A percentile compares a stretch with the other conserved stretches of the same genome.
Evolutionary conservation across 2,329 filamentous ascomycete species (phyloP).

Genomic region (Cladophialophora carrionii): DNA sequence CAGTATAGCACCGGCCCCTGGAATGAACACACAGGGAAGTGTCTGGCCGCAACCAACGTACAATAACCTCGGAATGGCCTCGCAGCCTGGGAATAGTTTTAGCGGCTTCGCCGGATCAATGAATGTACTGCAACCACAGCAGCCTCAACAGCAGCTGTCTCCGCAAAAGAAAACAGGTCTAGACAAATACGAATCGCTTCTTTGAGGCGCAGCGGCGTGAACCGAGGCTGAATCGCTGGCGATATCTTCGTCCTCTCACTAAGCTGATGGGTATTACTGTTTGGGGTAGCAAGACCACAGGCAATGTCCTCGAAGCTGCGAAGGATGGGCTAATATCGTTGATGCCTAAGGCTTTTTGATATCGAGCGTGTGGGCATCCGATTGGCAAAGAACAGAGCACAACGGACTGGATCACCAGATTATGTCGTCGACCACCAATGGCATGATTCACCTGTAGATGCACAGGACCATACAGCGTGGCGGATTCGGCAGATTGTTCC

Average conservation of each 20-base stretch:
- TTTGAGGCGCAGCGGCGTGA: constrained; percentile 43
- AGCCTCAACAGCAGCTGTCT: constrained; percentile 36
- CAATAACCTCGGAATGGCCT: constrained; percentile 25
- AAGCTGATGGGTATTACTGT: background rate
- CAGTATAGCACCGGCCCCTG: constrained; percentile 43
- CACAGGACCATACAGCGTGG: background rate
- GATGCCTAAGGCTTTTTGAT: background rate
- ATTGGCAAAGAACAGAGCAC: background rate
- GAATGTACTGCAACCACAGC: constrained; percentile 37
- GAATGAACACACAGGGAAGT: constrained; percentile 32
- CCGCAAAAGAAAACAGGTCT: constrained; percentile 49
- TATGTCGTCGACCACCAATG: background rate
- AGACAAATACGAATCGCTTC: constrained; percentile 61
- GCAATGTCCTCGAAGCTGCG: background rate
- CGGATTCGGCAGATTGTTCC: background rate
- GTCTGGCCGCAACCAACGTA: constrained; percentile 32
- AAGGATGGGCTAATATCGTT: background rate
- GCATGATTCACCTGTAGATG: background rate
- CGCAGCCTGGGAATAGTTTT: constrained; percentile 12
- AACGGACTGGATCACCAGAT: background rate
- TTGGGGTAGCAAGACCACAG: background rate
- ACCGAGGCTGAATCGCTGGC: background rate
- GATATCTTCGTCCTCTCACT: background rate
- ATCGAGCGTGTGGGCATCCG: background rate
- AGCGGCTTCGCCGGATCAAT: constrained; percentile 34